Evolutionary conservation across 2,329 filamentous ascomycete genomes (phyloP), one percentile per base, ranked within the genome.

Genomic region (Helminthosporium solani): DNA sequence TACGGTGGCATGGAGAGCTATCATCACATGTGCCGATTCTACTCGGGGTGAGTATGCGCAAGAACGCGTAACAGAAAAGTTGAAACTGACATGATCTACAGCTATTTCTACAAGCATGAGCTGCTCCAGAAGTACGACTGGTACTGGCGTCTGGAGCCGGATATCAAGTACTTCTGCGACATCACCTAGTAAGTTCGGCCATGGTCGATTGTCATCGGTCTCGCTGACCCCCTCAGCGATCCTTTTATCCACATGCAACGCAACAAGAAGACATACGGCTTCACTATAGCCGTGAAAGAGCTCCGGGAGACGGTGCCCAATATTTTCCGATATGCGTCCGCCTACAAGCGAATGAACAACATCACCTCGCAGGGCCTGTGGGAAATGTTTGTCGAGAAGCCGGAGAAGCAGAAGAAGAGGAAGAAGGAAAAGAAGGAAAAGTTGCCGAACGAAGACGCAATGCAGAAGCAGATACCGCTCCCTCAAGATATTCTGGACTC

Each of bases 91-190:
- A 47, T 67, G 38, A 23, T 7, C 6, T 40, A 25, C 46, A 85
- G 90, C 34, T 94, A 95, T 74, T 99, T 99, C 75, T 99, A 94
- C 78, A 96, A 96, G 71, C 94, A 99, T 68, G 87, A 91, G 54
- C 82, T 97, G 27, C 81, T 99, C 36, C 82, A 88, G 67, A 97
- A 97, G 73, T 99, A 97, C 74, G 90, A 97, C 68, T 99, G 94
- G 94, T 99, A 99, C 78, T 99, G 94, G 94, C 90, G 94, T 54
- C 78, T 99, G 61, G 94, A 99, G 79, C 94, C 94, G 56, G 94
- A 99, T 74, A 97, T 99, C 82, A 96, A 92, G 76, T 99, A 97
- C 76, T 99, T 99, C 76, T 99, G 94, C 73, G 94, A 99, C 69
- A 97, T 99, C 59, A 99, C 94, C 56, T 99, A 99, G 88, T 92